Conservation (phyloP, 371 early-diverging fungal species). For the Rhizopus arrhizus region DNA sequence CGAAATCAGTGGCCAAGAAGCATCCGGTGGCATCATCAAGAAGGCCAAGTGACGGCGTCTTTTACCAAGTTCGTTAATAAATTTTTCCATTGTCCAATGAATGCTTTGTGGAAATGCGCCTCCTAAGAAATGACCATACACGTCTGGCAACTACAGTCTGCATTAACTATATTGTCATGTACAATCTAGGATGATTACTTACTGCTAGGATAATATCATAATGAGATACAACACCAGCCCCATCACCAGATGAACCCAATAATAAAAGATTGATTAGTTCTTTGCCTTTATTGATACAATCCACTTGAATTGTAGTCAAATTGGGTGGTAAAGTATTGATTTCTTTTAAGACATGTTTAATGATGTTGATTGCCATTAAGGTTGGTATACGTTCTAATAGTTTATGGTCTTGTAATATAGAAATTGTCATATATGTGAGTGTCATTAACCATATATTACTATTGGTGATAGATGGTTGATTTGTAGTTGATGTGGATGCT, state of each 20-base stretch:
- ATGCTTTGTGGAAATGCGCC: conserved; percentile 58
- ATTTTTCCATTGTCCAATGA: conserved; percentile 71
- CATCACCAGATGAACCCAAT: conserved; percentile 49
- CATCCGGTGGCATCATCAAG: conserved; percentile 74
- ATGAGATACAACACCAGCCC: conserved; percentile 53
- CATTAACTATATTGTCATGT: background rate
- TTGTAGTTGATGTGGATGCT: too few species aligned
- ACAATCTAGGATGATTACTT: conserved; percentile 6
- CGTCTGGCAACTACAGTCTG: conserved; percentile 44
- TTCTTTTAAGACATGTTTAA: conserved; percentile 50
- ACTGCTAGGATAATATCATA: conserved; percentile 57
- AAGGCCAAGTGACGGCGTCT: conserved; percentile 58
- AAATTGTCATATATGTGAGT: conserved; percentile 37
- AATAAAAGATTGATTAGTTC: conserved; percentile 50
- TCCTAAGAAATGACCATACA: conserved; percentile 51
- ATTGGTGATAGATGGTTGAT: conserved; percentile 44
- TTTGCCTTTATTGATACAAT: conserved; percentile 52
- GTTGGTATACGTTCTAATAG: conserved; percentile 47
- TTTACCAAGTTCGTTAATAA: conserved; percentile 61
- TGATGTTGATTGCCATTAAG: conserved; percentile 49
- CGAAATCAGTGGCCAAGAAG: conserved; percentile 80
- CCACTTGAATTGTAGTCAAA: conserved; percentile 36
- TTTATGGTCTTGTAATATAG: conserved; percentile 46
- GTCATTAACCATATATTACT: conserved; percentile 50
- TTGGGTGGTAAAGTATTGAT: conserved; percentile 51